Evolutionary conservation across 73 alveolate genomes (phyloP).

Genomic region (Paramecium sonneborni): DNA sequence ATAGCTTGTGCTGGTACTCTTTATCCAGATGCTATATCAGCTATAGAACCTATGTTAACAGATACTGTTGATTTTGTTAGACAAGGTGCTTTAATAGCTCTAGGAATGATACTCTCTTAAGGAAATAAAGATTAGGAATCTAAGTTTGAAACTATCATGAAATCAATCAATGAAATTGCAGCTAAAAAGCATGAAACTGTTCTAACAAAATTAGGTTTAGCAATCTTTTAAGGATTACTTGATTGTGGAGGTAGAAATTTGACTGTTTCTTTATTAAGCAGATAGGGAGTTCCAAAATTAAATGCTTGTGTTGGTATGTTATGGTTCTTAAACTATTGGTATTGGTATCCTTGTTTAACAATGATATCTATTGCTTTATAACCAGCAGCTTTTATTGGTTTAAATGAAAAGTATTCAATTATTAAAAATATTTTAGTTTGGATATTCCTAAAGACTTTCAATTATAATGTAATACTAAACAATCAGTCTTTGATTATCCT

Average conservation of each 20-base stretch:
- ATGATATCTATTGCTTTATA: conserved; percentile 89
- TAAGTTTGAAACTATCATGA: conserved; percentile 81
- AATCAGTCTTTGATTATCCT: conserved; percentile 89
- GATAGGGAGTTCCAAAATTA: conserved; percentile 88
- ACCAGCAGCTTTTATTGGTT: conserved; percentile 95
- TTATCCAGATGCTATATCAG: conserved; percentile 83
- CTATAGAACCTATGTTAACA: conserved; percentile 86
- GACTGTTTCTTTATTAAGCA: conserved; percentile 80
- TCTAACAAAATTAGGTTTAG: conserved; percentile 93
- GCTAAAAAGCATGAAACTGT: conserved; percentile 92
- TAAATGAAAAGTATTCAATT: conserved; percentile 71
- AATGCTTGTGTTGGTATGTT: conserved; percentile 94
- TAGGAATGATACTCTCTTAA: conserved; percentile 88
- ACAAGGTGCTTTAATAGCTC: conserved; percentile 93
- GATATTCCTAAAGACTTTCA: conserved; percentile 87
- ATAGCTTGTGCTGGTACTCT: conserved; percentile 99
- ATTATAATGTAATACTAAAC: conserved; percentile 86
- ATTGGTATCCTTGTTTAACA: conserved; percentile 98
- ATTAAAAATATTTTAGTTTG: conserved; percentile 59
- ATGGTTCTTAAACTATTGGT: conserved; percentile 93
- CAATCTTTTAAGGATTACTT: conserved; percentile 87
- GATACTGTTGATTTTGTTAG: conserved; percentile 95
- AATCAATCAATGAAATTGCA: conserved; percentile 78
- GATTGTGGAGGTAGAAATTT: conserved; percentile 96
- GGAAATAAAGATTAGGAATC: conserved; percentile 87